These are phyloP conservation scores for Discostella stelligera DNA, from an alignment of 352 stramenopile genomes.

Conservation along the genomic window DNA sequence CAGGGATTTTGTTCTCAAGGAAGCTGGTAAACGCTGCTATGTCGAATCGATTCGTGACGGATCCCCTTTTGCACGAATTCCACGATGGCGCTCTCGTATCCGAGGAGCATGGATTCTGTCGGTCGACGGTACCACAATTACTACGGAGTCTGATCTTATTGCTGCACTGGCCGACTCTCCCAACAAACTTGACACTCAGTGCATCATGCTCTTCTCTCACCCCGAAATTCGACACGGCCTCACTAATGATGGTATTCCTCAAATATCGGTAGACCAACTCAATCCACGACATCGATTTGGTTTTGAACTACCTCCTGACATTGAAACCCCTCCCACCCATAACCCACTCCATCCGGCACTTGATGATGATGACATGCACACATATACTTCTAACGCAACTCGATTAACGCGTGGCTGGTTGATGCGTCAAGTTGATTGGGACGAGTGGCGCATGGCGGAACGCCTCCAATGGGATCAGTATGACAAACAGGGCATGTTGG, in stretches of 20 bases:
- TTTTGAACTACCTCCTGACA: too few relatives aligned
- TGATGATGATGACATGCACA: too few relatives aligned
- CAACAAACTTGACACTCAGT: background rate
- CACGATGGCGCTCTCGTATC: constrained; percentile 5
- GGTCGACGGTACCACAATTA: constrained; percentile 2
- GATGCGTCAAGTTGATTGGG: too few relatives aligned
- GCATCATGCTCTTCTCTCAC: background rate
- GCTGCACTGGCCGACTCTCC: background rate
- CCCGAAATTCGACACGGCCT: background rate
- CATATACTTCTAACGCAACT: too few relatives aligned
- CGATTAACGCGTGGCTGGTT: too few relatives aligned
- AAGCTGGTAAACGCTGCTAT: background rate
- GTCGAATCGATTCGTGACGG: background rate
- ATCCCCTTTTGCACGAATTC: constrained; percentile 2
- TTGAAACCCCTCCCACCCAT: too few relatives aligned
- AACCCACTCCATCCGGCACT: too few relatives aligned
- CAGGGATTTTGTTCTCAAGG: constrained; percentile 8
- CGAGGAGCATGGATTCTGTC: constrained; percentile 12
- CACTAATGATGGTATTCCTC: too few relatives aligned
- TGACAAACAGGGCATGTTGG: constrained; percentile 42
- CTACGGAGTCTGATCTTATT: too few relatives aligned
- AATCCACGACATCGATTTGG: too few relatives aligned
- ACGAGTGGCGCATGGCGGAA: constrained; percentile 23
- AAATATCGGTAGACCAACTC: too few relatives aligned
- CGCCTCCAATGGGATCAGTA: constrained; percentile 33